Percentiles rank a stretch among this genome's conserved stretches.
phyloP scores from a whole-genome alignment of 768 basidiomycete species.

The Boletus patriciae region DNA sequence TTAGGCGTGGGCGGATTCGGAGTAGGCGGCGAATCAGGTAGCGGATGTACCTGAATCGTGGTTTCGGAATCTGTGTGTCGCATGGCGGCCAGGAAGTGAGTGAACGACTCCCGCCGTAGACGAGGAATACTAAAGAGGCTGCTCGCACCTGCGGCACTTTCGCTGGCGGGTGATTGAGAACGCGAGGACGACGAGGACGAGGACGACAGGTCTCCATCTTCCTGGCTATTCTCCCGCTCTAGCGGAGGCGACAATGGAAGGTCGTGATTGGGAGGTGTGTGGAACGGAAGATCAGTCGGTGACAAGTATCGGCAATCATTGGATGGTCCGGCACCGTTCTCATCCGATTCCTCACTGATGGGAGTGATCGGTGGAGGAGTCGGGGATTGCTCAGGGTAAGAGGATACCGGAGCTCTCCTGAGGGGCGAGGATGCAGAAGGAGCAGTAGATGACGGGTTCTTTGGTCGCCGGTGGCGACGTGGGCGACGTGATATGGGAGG shows the following conservation, averaged over 20 bases:
- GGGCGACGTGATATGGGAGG: conserved; percentile 49
- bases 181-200: conserved; percentile 40
- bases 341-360: conserved; percentile 63
- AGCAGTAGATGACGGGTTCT: conserved; percentile 37
- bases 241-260: conserved; percentile 42
- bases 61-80: conserved; percentile 67
- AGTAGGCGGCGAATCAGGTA: conserved; percentile 76
- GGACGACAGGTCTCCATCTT: conserved; percentile 30
- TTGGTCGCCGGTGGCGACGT: conserved; percentile 60
- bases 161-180: conserved; percentile 56
- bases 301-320: conserved; percentile 53
- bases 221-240: conserved; percentile 25
- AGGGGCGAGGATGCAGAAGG: conserved; percentile 66
- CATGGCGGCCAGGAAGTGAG: conserved; percentile 58
- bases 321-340: conserved; percentile 52
- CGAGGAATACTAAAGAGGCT: conserved; percentile 77
- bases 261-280: conserved; percentile 48
- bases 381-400: conserved; percentile 47
- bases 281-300: conserved; percentile 64
- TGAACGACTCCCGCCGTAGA: conserved; percentile 62
- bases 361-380: conserved; percentile 73
- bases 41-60: conserved; percentile 69
- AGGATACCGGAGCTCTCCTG: conserved; percentile 47
- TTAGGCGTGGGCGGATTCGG: conserved; percentile 87
- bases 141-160: conserved; percentile 73